A percentile compares a stretch with the other conserved stretches of the same genome.
phyloP scores from a whole-genome alignment of 129 eudicot species.

The Mikania micrantha region DNA sequence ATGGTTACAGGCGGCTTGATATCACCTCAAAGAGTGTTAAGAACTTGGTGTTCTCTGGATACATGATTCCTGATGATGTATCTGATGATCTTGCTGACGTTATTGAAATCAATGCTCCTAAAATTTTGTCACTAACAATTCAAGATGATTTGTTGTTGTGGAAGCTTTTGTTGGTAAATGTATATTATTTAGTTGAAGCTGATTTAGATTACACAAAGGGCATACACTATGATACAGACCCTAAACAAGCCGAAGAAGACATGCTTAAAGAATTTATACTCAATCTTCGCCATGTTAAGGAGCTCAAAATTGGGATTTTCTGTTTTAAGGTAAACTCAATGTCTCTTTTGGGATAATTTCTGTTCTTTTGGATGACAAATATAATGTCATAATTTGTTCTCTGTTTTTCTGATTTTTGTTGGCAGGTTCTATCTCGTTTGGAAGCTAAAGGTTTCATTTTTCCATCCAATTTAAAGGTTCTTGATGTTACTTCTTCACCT shows the following conservation, averaged over 20 bases:
- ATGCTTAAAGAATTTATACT: conserved; percentile 16
- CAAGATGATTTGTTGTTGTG: not conserved
- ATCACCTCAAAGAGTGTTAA: conserved; percentile 15
- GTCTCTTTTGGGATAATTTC: not conserved
- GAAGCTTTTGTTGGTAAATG: conserved; percentile 21
- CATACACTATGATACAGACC: not conserved
- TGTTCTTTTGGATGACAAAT: not conserved
- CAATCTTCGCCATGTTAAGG: conserved; percentile 4
- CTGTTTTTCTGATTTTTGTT: not conserved
- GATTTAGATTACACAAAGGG: not conserved
- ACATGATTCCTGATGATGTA: not conserved
- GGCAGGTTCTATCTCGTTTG: conserved; percentile 22
- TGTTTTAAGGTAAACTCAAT: not conserved
- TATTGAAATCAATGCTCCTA: conserved; percentile 23
- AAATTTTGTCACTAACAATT: conserved; percentile 15
- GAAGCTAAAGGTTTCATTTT: conserved; percentile 19
- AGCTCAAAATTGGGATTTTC: conserved; percentile 13
- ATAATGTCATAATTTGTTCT: not conserved
- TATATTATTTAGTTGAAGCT: conserved; percentile 19
- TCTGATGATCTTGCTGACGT: conserved; percentile 1
- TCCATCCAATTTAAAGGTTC: conserved; percentile 10
- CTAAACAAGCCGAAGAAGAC: conserved; percentile 21
- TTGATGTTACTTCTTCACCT: conserved; percentile 7
- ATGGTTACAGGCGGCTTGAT: conserved; percentile 5
- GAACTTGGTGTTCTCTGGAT: conserved; percentile 13